Evolutionary conservation across 495 filamentous ascomycete genomes (phyloP), one percentile per base, ranked within the genome.

Genomic region (Lophium mytilinum): DNA sequence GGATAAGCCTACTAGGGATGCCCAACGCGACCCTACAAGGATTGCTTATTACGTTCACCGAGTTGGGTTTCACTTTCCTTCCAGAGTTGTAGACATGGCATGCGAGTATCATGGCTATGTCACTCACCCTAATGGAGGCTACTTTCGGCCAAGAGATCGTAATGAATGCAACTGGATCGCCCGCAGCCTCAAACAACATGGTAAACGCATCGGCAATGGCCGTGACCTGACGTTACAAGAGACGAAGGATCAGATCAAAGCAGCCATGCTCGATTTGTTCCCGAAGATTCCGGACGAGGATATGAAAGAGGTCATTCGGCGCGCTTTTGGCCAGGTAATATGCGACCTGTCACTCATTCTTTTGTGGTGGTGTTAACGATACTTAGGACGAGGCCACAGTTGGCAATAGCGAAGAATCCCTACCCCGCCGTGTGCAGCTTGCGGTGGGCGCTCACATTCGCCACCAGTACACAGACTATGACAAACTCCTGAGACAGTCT

Each of bases 371-470:
- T 45, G 11, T 12, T 60, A 64, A 52, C 53, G 24, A 39, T 17
- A 58, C 53, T 39, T 37, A 76, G 76, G 80, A 77, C 58, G 76
- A 72, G 55, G 70, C 70, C 30, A 80, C 78, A 65, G 89, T 95
- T 50, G 90, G 90, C 52, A 84, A 83, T 43, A 83, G 80, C 35
- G 66, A 73, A 45, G 75, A 85, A 50, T 68, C 92, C 36, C 73
- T 95, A 35, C 80, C 85, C 50, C 83, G 86, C 21, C 81, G 89
- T 56, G 86, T 87, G 11, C 87, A 92, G 61, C 78, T 95, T 43
- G 90, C 90, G 1, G 87, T 90, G 8, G 79, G 86, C 61, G 89
- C 91, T 52, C 87, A 94, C 69, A 89, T 95, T 62, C 80, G 91
- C 37, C 91, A 96, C 66, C 75, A 73, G 33, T 88, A 94, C 68